Conservation (phyloP, 2,329 filamentous ascomycete species). For the Amesomyces nigricolor region DNA sequence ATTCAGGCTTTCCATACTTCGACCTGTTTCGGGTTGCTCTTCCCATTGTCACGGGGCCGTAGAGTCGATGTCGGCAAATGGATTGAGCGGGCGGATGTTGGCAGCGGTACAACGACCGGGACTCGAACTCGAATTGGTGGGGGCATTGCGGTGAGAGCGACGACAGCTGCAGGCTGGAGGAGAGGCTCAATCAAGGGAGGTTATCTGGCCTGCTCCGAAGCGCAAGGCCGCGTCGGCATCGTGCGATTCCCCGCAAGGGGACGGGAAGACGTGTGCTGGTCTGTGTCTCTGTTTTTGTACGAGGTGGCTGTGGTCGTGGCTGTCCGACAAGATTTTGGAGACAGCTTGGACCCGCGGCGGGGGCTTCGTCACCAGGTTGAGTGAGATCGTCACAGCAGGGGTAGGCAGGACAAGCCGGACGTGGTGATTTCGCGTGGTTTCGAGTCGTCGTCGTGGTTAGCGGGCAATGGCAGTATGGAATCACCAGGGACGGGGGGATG, state of each 20-base stretch:
- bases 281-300: not conserved
- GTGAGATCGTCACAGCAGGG: no score
- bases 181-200: not conserved
- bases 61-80: not conserved
- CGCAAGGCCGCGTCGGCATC: slow-evolving; percentile 14
- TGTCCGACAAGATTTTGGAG: not conserved
- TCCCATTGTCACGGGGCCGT: not conserved
- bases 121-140: slow-evolving; percentile 9
- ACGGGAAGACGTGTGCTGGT: not conserved
- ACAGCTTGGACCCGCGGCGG: no score
- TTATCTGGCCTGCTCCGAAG: slow-evolving; percentile 9
- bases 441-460: no score
- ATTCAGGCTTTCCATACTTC: not conserved
- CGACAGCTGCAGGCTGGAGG: not conserved
- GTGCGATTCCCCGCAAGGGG: slow-evolving; percentile 11
- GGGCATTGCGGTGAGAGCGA: slow-evolving; percentile 11
- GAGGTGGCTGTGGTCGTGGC: not conserved
- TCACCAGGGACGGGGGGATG: no score
- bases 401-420: no score
- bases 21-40: not conserved
- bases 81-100: not conserved
- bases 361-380: no score
- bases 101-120: slow-evolving; percentile 3
- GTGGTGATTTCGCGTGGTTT: no score
- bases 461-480: no score